Conservation (phyloP, 108 stramenopile species). For the Skeletonema potamos region DNA sequence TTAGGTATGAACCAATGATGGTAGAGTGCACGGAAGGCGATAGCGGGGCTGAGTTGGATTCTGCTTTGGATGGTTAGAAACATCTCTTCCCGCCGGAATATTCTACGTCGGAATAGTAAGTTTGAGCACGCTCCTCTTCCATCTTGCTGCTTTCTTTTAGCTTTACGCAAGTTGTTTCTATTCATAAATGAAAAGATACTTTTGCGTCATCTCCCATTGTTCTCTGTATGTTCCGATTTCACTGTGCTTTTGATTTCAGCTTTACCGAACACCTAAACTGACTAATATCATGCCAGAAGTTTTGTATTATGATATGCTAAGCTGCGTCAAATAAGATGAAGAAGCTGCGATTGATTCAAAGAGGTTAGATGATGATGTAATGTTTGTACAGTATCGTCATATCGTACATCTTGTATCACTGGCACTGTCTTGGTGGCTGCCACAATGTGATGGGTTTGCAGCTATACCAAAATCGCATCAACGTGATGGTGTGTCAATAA, state of each 20-base stretch:
- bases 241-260: no score
- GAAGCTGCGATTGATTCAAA: no score
- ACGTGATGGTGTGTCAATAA: neutral
- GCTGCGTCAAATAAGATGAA: neutral
- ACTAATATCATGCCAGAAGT: no score
- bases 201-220: no score
- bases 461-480: neutral
- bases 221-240: no score
- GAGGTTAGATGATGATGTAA: no score
- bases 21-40: neutral
- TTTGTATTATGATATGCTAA: no score
- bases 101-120: neutral
- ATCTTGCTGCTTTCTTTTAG: no score
- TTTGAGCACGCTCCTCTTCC: neutral
- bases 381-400: no score
- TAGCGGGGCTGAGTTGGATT: neutral
- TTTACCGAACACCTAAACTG: no score
- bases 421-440: neutral
- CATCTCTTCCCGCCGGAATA: neutral
- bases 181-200: no score
- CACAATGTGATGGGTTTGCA: neutral
- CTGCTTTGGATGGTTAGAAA: neutral
- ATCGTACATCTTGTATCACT: neutral
- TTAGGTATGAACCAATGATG: neutral
- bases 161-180: no score